Percentiles rank a stretch among this genome's conserved stretches.
phyloP scores from a whole-genome alignment of 2,329 filamentous ascomycete species.

The Colletotrichum ledebouriae region DNA sequence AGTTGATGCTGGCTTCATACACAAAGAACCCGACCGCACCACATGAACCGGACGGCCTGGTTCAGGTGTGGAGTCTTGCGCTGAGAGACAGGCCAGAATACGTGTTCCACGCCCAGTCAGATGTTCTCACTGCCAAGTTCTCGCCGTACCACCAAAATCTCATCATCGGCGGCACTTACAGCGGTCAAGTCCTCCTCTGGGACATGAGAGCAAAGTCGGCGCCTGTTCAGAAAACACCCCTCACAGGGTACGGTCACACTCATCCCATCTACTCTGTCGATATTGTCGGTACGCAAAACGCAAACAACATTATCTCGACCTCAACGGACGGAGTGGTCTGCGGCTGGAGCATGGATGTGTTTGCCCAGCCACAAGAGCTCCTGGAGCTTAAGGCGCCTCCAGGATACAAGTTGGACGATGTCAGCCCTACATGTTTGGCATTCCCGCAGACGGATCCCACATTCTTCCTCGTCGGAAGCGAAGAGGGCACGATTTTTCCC shows the following conservation, averaged over 20 bases:
- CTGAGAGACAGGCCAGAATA: slow-evolving; percentile 96
- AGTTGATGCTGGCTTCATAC: slow-evolving; percentile 93
- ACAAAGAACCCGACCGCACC: slow-evolving; percentile 97
- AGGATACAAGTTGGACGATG: slow-evolving; percentile 91
- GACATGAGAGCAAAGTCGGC: slow-evolving; percentile 91
- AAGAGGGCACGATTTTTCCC: slow-evolving; percentile 96
- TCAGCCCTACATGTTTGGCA: slow-evolving; percentile 93
- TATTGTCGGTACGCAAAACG: slow-evolving; percentile 97
- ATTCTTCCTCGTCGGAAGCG: slow-evolving; percentile 96
- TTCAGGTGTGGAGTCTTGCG: slow-evolving; percentile 97
- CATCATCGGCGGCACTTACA: slow-evolving; percentile 96
- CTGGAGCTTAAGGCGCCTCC: slow-evolving; percentile 88
- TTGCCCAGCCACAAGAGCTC: slow-evolving; percentile 94
- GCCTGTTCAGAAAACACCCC: slow-evolving; percentile 94
- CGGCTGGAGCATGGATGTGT: slow-evolving; percentile 98
- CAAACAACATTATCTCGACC: slow-evolving; percentile 97
- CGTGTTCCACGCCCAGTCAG: slow-evolving; percentile 94
- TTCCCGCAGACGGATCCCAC: slow-evolving; percentile 97
- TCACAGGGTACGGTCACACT: slow-evolving; percentile 94
- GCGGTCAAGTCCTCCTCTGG: slow-evolving; percentile 96
- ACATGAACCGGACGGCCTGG: slow-evolving; percentile 91
- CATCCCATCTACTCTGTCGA: slow-evolving; percentile 96
- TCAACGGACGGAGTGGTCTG: slow-evolving; percentile 97
- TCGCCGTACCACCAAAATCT: slow-evolving; percentile 98
- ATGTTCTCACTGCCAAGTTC: slow-evolving; percentile 95